Evolutionary conservation across 805 yeast genomes (phyloP).

Genomic region (Cyberlindnera subsufficiens): DNA sequence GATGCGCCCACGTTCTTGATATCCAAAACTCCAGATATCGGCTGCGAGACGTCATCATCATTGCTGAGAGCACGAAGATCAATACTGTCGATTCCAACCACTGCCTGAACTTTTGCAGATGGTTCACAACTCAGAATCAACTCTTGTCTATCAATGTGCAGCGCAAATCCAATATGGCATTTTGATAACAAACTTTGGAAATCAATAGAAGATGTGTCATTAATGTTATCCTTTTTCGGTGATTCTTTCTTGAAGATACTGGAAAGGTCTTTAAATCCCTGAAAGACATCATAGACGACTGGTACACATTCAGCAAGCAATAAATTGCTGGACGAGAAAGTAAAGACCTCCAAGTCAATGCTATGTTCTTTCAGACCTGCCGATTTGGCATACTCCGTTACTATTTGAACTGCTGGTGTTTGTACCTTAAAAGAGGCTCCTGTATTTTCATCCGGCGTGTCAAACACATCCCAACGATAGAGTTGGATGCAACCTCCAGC

Average conservation of each 20-base stretch:
- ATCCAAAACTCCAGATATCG: conserved; percentile 39
- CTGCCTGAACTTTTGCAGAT: conserved; percentile 85
- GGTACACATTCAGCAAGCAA: conserved; percentile 76
- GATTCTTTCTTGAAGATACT: conserved; percentile 17
- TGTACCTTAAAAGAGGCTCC: conserved; percentile 53
- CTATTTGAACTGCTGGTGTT: conserved; percentile 68
- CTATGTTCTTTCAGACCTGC: conserved; percentile 35
- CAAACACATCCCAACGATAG: conserved; percentile 33
- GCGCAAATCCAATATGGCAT: conserved; percentile 54
- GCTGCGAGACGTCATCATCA: conserved; percentile 32
- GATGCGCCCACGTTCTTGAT: conserved; percentile 60
- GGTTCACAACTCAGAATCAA: conserved; percentile 87
- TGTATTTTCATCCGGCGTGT: conserved; percentile 24
- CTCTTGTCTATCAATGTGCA: conserved; percentile 67
- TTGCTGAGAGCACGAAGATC: conserved; percentile 51
- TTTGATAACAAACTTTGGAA: conserved; percentile 43
- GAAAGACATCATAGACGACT: conserved; percentile 53
- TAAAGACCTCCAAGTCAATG: conserved; percentile 46
- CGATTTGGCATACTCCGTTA: conserved; percentile 45
- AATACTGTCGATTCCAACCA: conserved; percentile 68
- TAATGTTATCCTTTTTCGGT: conserved; percentile 2
- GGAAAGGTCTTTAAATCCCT: conserved; percentile 44
- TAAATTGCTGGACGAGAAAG: conserved; percentile 67
- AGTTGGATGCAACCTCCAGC: conserved; percentile 62
- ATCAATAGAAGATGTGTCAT: conserved; percentile 20